Evolutionary conservation across 2,329 filamentous ascomycete species (phyloP).

Genomic region (Lasiodiplodia citricola): DNA sequence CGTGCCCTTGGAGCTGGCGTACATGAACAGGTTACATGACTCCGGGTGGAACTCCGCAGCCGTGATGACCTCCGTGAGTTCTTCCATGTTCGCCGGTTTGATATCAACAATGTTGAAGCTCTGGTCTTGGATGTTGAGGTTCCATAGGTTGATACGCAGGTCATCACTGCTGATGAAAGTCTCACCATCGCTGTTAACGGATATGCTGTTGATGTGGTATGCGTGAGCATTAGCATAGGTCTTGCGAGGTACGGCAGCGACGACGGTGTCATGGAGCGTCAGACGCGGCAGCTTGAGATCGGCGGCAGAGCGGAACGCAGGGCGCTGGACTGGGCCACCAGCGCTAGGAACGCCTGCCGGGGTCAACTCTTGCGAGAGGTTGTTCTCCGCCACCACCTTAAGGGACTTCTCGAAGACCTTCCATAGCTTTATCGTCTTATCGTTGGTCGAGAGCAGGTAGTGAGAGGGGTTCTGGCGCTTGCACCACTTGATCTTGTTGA

Average conservation of each 20-base stretch:
- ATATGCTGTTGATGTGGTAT: constrained; percentile 99
- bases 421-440: constrained; percentile 99
- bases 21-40: constrained; percentile 99
- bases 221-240: constrained; percentile 98
- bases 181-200: constrained; percentile 99
- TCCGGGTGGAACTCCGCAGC: constrained; percentile 96
- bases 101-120: constrained; percentile 99
- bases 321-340: constrained; percentile 77
- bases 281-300: constrained; percentile 93
- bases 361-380: constrained; percentile 91
- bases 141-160: constrained; percentile 97
- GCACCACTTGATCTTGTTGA: constrained; percentile 99
- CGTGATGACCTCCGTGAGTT: constrained; percentile 97
- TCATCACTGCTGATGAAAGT: constrained; percentile 99
- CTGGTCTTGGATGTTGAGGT: constrained; percentile 98
- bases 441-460: constrained; percentile 96
- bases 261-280: constrained; percentile 97
- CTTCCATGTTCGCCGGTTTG: constrained; percentile 99
- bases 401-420: constrained; percentile 99
- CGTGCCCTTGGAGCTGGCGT: constrained; percentile 97
- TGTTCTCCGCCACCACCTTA: constrained; percentile 99
- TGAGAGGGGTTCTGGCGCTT: constrained; percentile 97
- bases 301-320: constrained; percentile 78
- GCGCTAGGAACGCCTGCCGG: constrained; percentile 74
- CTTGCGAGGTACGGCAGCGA: constrained; percentile 91